phyloP scores from a whole-genome alignment of 805 yeast species.

The Zygosaccharomyces kombuchaensis region DNA sequence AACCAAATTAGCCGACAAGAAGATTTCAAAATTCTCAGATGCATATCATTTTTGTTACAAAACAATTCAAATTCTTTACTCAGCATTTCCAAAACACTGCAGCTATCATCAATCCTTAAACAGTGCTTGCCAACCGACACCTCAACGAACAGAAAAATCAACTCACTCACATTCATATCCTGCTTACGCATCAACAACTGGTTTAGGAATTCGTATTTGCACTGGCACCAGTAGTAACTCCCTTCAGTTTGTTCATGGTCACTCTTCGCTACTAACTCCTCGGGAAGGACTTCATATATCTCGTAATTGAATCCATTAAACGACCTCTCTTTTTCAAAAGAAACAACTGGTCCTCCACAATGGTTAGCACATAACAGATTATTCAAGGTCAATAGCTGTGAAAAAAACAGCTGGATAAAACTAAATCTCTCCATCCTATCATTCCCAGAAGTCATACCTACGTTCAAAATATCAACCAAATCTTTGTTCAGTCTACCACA shows the following conservation, averaged over 20 bases:
- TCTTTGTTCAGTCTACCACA: slow-evolving; percentile 5
- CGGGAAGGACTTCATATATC: neutral
- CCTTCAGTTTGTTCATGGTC: neutral
- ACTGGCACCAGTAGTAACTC: slow-evolving; percentile 8
- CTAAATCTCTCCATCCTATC: slow-evolving; percentile 6
- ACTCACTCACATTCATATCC: neutral
- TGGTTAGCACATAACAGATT: slow-evolving; percentile 8
- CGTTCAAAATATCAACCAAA: neutral
- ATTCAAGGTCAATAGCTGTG: slow-evolving; percentile 16
- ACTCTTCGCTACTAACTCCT: neutral
- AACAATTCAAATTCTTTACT: slow-evolving; percentile 7
- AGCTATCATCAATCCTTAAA: neutral
- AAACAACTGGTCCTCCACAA: slow-evolving; percentile 1
- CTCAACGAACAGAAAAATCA: slow-evolving; percentile 5
- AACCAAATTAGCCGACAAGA: slow-evolving; percentile 14
- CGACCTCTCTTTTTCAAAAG: neutral
- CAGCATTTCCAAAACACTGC: slow-evolving; percentile 5
- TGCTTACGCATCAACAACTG: neutral
- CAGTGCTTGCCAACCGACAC: slow-evolving; percentile 10
- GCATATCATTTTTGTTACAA: slow-evolving; percentile 3
- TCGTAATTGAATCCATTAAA: slow-evolving; percentile 15
- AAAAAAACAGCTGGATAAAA: slow-evolving; percentile 13
- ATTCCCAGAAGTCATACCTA: neutral
- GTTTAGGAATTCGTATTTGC: slow-evolving; percentile 3
- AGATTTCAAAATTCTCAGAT: slow-evolving; percentile 12